Evolutionary conservation across 2,329 filamentous ascomycete genomes (phyloP).

Genomic region (Epichloe coenophiala): DNA sequence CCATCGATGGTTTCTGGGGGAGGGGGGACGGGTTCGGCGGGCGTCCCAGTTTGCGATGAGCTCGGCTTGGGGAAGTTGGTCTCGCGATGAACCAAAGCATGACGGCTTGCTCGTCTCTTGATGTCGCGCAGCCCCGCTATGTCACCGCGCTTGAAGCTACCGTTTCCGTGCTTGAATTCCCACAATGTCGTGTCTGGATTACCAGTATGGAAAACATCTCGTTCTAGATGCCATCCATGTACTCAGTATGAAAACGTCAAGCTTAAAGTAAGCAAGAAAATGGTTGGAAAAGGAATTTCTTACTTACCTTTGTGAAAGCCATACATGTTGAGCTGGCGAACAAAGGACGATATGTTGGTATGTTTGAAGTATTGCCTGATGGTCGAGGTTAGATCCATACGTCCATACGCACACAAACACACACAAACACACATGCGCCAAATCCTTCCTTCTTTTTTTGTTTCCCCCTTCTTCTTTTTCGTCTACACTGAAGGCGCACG

Average conservation of each 20-base stretch:
- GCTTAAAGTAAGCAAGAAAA: neutral
- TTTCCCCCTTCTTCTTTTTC: neutral
- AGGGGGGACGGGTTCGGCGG: slow-evolving; percentile 60
- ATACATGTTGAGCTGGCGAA: slow-evolving; percentile 97
- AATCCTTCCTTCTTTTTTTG: neutral
- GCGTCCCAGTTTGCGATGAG: slow-evolving; percentile 69
- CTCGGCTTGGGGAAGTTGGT: slow-evolving; percentile 67
- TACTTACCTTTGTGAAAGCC: slow-evolving; percentile 95
- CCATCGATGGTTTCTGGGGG: slow-evolving; percentile 64
- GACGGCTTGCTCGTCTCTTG: slow-evolving; percentile 83
- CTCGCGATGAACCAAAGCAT: slow-evolving; percentile 85
- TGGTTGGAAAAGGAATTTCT: neutral
- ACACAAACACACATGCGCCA: neutral
- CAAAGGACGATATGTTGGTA: slow-evolving; percentile 97
- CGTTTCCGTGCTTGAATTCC: slow-evolving; percentile 98
- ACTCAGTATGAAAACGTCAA: neutral
- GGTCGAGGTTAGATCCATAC: slow-evolving; percentile 3
- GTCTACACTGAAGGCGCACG: slow-evolving; percentile 22
- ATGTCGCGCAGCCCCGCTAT: slow-evolving; percentile 85
- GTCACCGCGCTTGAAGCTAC: slow-evolving; percentile 92
- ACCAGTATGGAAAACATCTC: slow-evolving; percentile 94
- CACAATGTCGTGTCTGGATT: slow-evolving; percentile 87
- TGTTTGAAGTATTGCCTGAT: slow-evolving; percentile 95
- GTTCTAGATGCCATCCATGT: slow-evolving; percentile 44
- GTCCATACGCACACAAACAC: neutral